phyloP scores from a whole-genome alignment of 2,329 filamentous ascomycete species.

The Fusarium humuli region DNA sequence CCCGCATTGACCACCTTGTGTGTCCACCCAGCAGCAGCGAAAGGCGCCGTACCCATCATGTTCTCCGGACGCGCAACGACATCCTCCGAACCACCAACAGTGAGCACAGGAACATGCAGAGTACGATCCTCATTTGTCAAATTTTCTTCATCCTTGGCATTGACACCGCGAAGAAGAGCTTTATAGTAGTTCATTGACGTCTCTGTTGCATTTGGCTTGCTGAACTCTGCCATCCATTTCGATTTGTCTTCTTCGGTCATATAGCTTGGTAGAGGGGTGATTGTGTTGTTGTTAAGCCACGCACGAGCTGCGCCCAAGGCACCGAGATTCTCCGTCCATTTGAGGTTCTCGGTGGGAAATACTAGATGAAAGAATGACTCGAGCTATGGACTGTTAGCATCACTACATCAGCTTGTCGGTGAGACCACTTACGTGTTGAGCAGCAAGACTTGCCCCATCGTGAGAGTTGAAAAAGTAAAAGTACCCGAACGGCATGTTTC shows the following conservation, averaged over 20 bases:
- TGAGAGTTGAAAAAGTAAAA: constrained; percentile 41
- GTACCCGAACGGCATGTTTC: constrained; percentile 35
- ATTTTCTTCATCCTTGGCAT: constrained; percentile 27
- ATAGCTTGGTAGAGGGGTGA: constrained; percentile 6
- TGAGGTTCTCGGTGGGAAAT: constrained; percentile 16
- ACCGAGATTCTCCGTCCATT: constrained; percentile 21
- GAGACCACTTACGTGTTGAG: background rate
- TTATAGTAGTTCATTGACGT: constrained; percentile 37
- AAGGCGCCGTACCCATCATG: constrained; percentile 13
- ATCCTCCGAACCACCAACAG: constrained; percentile 28
- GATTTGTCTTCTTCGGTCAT: constrained; percentile 31
- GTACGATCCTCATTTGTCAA: constrained; percentile 32
- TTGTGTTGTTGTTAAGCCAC: constrained; percentile 25
- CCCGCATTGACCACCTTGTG: constrained; percentile 23
- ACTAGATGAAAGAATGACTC: constrained; percentile 37
- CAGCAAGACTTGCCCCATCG: constrained; percentile 19
- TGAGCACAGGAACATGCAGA: constrained; percentile 33
- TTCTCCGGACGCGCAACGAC: constrained; percentile 24
- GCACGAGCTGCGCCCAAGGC: constrained; percentile 20
- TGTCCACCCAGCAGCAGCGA: constrained; percentile 23
- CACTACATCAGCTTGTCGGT: too few relatives aligned
- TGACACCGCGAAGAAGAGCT: constrained; percentile 28
- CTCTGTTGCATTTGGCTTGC: constrained; percentile 17
- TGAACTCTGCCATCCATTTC: constrained; percentile 13
- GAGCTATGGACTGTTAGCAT: constrained; percentile 8